Percentiles rank a stretch among this genome's conserved stretches.
Evolutionary conservation across 495 filamentous ascomycete genomes (phyloP).

Genomic region (Podospora bellae-mahoneyi): DNA sequence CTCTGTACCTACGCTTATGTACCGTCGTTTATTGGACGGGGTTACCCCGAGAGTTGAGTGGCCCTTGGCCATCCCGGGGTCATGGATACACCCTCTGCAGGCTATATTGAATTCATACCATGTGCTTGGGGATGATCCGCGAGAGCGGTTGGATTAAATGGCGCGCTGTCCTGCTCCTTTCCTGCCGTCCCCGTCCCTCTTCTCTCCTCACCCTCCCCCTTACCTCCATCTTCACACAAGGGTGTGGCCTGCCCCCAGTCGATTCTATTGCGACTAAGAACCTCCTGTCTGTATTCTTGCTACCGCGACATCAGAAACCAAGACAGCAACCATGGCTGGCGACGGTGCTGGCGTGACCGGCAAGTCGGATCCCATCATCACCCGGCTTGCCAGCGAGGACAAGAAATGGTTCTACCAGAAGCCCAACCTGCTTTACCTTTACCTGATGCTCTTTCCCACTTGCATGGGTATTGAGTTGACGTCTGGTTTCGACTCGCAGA

Average conservation of each 20-base stretch:
- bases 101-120: conserved; percentile 1
- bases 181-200: background rate
- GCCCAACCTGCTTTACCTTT: conserved; percentile 57
- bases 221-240: background rate
- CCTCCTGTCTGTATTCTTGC: background rate
- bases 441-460: conserved; percentile 59
- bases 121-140: conserved; percentile 3
- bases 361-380: conserved; percentile 45
- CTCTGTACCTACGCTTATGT: background rate
- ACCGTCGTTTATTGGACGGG: background rate
- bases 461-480: conserved; percentile 71
- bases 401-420: conserved; percentile 58
- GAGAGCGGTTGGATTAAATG: conserved; percentile 9
- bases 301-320: background rate
- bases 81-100: conserved; percentile 10
- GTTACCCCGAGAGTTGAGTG: background rate
- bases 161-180: background rate
- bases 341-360: conserved; percentile 20
- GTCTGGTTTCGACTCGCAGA: conserved; percentile 66
- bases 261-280: background rate
- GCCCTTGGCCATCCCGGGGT: conserved; percentile 8
- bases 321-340: conserved; percentile 19
- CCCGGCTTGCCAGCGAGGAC: conserved; percentile 49
- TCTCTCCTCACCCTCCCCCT: background rate
- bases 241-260: background rate